Conservation (phyloP, 176 grass and related monocot genomes). For the Oryza meyeriana region DNA sequence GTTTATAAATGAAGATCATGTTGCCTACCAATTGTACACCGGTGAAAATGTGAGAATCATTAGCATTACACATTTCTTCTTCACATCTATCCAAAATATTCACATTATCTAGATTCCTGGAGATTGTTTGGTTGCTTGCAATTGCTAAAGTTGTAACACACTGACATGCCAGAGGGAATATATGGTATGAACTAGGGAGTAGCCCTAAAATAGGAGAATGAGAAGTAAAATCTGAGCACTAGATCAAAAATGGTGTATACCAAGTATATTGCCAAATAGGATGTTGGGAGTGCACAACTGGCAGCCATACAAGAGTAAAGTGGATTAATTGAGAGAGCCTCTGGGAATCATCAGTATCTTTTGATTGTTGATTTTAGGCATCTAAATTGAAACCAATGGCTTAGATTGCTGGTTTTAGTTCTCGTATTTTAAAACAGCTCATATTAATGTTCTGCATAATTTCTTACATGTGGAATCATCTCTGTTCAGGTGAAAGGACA, state of each 20-base stretch:
- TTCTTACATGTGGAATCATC: conserved; percentile 5
- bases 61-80: not conserved
- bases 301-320: not conserved
- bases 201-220: not conserved
- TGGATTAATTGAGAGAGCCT: not conserved
- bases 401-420: not conserved
- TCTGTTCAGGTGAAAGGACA: conserved; percentile 69
- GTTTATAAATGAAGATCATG: not conserved
- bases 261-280: not conserved
- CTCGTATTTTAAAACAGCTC: not conserved
- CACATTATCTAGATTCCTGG: not conserved
- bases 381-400: conserved; percentile 7
- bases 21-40: not conserved
- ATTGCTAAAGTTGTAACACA: not conserved
- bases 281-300: not conserved
- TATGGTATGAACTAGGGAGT: not conserved
- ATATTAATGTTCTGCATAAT: conserved; percentile 7
- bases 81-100: not conserved
- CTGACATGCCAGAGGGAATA: not conserved
- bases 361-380: not conserved
- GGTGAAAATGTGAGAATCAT: not conserved
- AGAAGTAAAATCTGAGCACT: not conserved
- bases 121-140: not conserved
- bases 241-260: not conserved
- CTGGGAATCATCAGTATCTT: not conserved